Evolutionary conservation across 2,329 filamentous ascomycete species (phyloP).

Genomic region (Fusarium subtropicale): DNA sequence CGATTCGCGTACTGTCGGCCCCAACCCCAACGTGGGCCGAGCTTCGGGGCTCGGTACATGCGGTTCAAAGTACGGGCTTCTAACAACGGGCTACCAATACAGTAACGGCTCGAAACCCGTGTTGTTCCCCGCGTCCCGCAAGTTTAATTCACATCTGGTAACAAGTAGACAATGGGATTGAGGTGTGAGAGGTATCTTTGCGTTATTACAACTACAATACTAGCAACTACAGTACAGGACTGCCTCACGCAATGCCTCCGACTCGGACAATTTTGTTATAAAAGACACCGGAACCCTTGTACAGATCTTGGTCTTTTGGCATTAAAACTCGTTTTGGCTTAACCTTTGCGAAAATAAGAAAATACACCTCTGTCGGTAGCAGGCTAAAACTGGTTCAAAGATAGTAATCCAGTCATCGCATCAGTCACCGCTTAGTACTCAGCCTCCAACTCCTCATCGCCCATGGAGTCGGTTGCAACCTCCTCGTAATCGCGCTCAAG

Average conservation of each 20-base stretch:
- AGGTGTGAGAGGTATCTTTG: constrained; percentile 22
- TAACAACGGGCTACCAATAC: neutral
- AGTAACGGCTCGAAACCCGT: constrained; percentile 10
- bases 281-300: constrained; percentile 39
- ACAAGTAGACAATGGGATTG: neutral
- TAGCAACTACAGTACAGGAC: constrained; percentile 30
- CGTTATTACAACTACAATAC: constrained; percentile 39
- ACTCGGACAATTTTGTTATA: constrained; percentile 27
- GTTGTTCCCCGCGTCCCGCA: constrained; percentile 28
- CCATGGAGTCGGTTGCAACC: constrained; percentile 93
- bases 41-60: constrained; percentile 25
- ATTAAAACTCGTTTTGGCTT: constrained; percentile 55
- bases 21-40: constrained; percentile 39
- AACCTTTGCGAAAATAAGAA: constrained; percentile 53
- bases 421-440: constrained; percentile 77
- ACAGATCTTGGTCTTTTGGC: constrained; percentile 51
- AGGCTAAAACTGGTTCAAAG: constrained; percentile 46
- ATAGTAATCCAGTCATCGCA: constrained; percentile 42
- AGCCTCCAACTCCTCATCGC: constrained; percentile 86
- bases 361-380: constrained; percentile 52
- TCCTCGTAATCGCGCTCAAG: constrained; percentile 99
- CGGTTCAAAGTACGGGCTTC: neutral
- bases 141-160: neutral
- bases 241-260: constrained; percentile 26
- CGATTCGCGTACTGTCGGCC: constrained; percentile 50